Conservation (phyloP, 495 filamentous ascomycete genomes). For the Letharia lupina region DNA sequence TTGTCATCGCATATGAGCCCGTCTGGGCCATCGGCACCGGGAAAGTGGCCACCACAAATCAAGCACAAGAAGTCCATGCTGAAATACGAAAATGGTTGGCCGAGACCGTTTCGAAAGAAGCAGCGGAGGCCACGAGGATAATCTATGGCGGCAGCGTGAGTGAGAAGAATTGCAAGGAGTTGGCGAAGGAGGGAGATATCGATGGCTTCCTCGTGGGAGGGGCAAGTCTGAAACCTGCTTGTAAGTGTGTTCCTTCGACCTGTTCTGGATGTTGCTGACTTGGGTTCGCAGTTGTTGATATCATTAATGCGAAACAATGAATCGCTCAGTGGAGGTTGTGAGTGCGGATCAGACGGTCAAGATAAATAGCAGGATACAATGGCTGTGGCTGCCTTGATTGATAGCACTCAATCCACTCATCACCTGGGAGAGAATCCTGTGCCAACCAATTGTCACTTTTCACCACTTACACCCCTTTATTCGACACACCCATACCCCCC, state of each 20-base stretch:
- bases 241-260: constrained; percentile 45
- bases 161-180: constrained; percentile 95
- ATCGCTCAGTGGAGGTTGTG: constrained; percentile 1
- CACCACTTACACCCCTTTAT: neutral
- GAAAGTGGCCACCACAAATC: constrained; percentile 88
- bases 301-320: constrained; percentile 54
- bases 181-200: constrained; percentile 85
- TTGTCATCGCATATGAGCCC: constrained; percentile 97
- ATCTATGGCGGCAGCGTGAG: constrained; percentile 94
- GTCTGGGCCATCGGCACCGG: constrained; percentile 98
- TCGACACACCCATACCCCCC: constrained; percentile 7
- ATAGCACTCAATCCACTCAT: neutral
- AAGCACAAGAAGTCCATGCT: constrained; percentile 91
- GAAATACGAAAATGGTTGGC: constrained; percentile 85
- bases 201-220: constrained; percentile 98
- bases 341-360: neutral
- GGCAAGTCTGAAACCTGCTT: constrained; percentile 96
- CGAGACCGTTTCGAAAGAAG: constrained; percentile 59
- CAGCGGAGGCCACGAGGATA: constrained; percentile 72
- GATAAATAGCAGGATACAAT: neutral
- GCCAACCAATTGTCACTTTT: neutral
- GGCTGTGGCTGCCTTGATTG: neutral
- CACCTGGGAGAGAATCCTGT: neutral
- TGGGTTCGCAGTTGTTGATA: constrained; percentile 49
- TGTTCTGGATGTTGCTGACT: constrained; percentile 19